These are phyloP conservation scores for Ceratocystis cubensis DNA, from an alignment of 2,329 filamentous ascomycete genomes.

Conservation along the genomic window DNA sequence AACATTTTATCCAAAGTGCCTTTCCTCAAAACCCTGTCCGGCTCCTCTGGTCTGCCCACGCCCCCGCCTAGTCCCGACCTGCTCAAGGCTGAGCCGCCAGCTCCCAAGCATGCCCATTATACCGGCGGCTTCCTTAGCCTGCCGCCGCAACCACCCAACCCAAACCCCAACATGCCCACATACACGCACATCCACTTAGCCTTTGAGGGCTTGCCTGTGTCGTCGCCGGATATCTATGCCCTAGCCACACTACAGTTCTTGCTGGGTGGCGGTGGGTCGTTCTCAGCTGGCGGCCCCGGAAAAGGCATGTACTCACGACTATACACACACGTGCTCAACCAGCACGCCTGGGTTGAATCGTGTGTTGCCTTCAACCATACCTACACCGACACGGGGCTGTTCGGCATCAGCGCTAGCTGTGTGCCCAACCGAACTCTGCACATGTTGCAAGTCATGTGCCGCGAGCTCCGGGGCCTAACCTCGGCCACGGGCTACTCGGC, in stretches of 20 bases:
- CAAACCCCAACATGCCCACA: constrained; percentile 62
- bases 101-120: constrained; percentile 55
- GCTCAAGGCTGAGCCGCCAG: constrained; percentile 39
- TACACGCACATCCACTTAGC: constrained; percentile 91
- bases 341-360: constrained; percentile 93
- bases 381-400: constrained; percentile 90
- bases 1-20: constrained; percentile 70
- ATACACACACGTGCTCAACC: constrained; percentile 95
- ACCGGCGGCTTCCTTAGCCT: constrained; percentile 87
- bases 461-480: constrained; percentile 68
- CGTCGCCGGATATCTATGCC: constrained; percentile 86
- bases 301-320: constrained; percentile 99
- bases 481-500: constrained; percentile 61
- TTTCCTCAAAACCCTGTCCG: constrained; percentile 80
- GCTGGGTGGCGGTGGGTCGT: constrained; percentile 88
- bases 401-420: constrained; percentile 84
- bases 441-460: constrained; percentile 94
- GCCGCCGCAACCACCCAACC: constrained; percentile 63
- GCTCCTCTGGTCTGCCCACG: constrained; percentile 43
- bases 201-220: constrained; percentile 87
- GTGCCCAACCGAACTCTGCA: constrained; percentile 60
- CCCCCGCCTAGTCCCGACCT: constrained; percentile 30
- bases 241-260: constrained; percentile 91
- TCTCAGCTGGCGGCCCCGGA: constrained; percentile 88
- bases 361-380: constrained; percentile 95